Evolutionary conservation across 225 moss, liverwort and hornwort genomes (phyloP), one percentile per base, ranked within the genome.

Genomic region (Pseudisothecium myosuroides): DNA sequence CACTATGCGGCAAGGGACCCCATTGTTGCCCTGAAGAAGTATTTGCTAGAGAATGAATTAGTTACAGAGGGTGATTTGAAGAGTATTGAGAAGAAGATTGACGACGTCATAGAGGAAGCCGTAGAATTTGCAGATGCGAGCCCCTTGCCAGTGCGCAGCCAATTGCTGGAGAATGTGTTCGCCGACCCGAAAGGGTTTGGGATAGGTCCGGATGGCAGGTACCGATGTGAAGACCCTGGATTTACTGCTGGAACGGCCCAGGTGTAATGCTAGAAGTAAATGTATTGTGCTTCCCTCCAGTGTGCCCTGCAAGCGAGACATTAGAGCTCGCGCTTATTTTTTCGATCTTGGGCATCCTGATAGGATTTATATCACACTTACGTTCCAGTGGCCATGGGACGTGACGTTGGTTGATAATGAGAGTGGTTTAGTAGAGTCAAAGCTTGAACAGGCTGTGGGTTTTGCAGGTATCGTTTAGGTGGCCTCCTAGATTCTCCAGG

Each of bases 71-170:
- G 87, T 49, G 98, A 98, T 65, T 88, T 98, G 91, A 97, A 97
- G 91, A 89, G 91, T 26, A 95, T 98, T 83, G 97, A 98, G 65
- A 96, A 97, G 92, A 94, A 85, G 90, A 97, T 98, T 79, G 98
- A 98, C 61, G 97, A 95, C 10, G 45, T 97, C 1, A 79, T 98
- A 28, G 98, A 97, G 81, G 98, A 97, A 41, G 90, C 98, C 12
- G 98, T 97, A 16, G 97, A 98, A n/a, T 98, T 98, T 66, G 96
- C 98, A 20, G 97, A 98, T 81, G 96, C 94, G 34, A 98, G 98
- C 89, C 98, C 98, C 10, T 91, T 98, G 79, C 98, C 98, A 37
- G 94, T 89, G 54, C 95, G 98, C 85, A 98, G 98, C 85, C 98
- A 98, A 82, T 89, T 98, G 73, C 87, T 98, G 94, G 97, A 98